A percentile compares a stretch with the other conserved stretches of the same genome.
These are phyloP conservation scores for Monosporascus sp. DNA, from an alignment of 2,329 filamentous ascomycete genomes.

Conservation along the genomic window DNA sequence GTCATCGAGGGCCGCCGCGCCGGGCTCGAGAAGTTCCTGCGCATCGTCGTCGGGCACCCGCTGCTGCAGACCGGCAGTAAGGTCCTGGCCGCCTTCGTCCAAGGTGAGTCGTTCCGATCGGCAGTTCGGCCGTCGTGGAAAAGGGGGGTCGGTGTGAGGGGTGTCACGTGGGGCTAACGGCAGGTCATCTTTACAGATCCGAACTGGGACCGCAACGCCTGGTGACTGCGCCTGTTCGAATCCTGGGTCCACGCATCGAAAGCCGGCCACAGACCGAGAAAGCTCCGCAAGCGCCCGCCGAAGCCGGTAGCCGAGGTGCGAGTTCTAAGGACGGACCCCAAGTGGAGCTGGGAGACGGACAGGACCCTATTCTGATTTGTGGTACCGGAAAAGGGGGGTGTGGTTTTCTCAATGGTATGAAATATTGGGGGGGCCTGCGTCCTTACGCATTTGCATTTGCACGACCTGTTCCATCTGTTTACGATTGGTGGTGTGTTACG, in stretches of 20 bases:
- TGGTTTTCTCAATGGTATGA: too few relatives aligned
- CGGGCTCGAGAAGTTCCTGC: constrained; percentile 89
- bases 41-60: constrained; percentile 96
- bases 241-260: constrained; percentile 22
- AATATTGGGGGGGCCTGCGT: too few relatives aligned
- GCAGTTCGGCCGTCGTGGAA: background rate
- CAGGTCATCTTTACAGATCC: constrained; percentile 49
- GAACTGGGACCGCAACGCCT: constrained; percentile 87
- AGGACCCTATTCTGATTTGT: constrained; percentile 3
- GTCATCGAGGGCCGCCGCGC: constrained; percentile 93
- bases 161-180: constrained; percentile 7
- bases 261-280: constrained; percentile 31
- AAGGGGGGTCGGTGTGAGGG: background rate
- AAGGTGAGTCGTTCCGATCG: constrained; percentile 56
- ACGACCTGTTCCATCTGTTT: too few relatives aligned
- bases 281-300: constrained; percentile 38
- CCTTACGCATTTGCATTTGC: too few relatives aligned
- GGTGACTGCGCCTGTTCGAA: constrained; percentile 51
- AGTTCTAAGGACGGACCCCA: constrained; percentile 16
- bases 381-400: background rate
- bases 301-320: constrained; percentile 23
- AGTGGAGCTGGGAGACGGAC: constrained; percentile 15
- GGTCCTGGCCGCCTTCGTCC: constrained; percentile 91
- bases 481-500: too few relatives aligned
- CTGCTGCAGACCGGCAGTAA: constrained; percentile 96